These are phyloP conservation scores for Sporobolomyces roseus DNA, from an alignment of 768 basidiomycete species.

Conservation along the genomic window DNA sequence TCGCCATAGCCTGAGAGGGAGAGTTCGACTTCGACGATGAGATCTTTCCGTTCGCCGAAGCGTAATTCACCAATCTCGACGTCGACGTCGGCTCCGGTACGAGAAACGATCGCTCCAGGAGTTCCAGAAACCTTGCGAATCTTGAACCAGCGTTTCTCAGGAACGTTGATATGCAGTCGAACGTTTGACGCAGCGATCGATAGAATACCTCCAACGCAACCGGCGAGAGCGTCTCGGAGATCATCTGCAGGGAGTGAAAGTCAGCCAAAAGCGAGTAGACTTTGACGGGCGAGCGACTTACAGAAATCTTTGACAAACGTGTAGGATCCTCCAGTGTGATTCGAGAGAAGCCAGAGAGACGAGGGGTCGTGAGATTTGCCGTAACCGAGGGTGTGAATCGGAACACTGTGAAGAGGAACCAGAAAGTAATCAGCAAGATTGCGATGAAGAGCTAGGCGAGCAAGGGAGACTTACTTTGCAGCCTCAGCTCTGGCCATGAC, in stretches of 20 bases:
- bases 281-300: not conserved
- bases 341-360: constrained; percentile 97
- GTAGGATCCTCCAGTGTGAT: constrained; percentile 94
- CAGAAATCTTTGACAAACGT: constrained; percentile 94
- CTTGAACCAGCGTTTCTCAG: constrained; percentile 82
- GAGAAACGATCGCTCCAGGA: constrained; percentile 74
- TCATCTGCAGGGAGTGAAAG: constrained; percentile 54
- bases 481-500: constrained; percentile 95
- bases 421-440: not conserved
- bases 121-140: constrained; percentile 93
- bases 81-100: constrained; percentile 92
- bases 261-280: not conserved
- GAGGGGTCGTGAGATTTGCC: constrained; percentile 96
- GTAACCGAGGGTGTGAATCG: constrained; percentile 95
- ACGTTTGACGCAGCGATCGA: constrained; percentile 86
- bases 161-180: constrained; percentile 91
- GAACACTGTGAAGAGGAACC: constrained; percentile 55
- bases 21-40: constrained; percentile 91
- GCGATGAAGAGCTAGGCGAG: not conserved
- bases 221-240: constrained; percentile 83
- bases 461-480: constrained; percentile 59
- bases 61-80: constrained; percentile 89
- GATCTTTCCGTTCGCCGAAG: constrained; percentile 95
- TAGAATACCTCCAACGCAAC: constrained; percentile 94
- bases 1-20: constrained; percentile 46